Base-by-base conservation (phyloP, 2,329 filamentous ascomycete genomes). In the Madurella fahalii region DNA sequence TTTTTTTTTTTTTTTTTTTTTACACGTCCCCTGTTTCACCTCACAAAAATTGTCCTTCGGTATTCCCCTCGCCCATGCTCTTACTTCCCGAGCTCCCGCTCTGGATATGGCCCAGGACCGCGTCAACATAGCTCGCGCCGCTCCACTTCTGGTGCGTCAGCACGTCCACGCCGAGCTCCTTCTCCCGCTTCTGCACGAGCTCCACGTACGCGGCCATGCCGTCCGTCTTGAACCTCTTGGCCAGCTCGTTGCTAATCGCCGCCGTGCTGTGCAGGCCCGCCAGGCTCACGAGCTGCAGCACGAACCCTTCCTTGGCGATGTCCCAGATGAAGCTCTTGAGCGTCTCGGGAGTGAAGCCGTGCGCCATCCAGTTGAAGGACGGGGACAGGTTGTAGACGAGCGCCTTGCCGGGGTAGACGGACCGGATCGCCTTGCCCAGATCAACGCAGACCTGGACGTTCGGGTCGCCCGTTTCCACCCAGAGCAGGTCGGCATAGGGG, bases 201-300 rank as follows among this genome's bases (percentile, higher is more conserved):
- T 96, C 89, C n/a, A 97, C 94, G 67, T 99, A 99, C 1, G 94
- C 93, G 66, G 94, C 80, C 94, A 99, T 99, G 52, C 94, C 94
- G 52, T 96, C 88, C 13, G 85, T 82, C 76, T 90, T 95, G 77
- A 95, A 99, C 7, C 78, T 82, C 56, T 82, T 82, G 9, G 90
- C 87, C 16, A 99, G 78, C 74, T 96, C 89, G 54, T 85, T 80
- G 16, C 81, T 81, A 47, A 82, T 80, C 15, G 81, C 79, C 4
- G 84, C 84, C 40, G 80, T 86, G 61, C 81, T 84, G 69, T 87
- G 84, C 51, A 87, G 67, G 15, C 84, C 84, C 0, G 85, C 84
- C 13, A 87, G 75, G 15, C 82, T 85, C 56, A 87, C 81, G 30
- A 87, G 77, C 73, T 87, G 84, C 64, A 87, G 72, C 9, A 84